phyloP scores from a whole-genome alignment of 257 asterid species.

The Cruciata laevipes region DNA sequence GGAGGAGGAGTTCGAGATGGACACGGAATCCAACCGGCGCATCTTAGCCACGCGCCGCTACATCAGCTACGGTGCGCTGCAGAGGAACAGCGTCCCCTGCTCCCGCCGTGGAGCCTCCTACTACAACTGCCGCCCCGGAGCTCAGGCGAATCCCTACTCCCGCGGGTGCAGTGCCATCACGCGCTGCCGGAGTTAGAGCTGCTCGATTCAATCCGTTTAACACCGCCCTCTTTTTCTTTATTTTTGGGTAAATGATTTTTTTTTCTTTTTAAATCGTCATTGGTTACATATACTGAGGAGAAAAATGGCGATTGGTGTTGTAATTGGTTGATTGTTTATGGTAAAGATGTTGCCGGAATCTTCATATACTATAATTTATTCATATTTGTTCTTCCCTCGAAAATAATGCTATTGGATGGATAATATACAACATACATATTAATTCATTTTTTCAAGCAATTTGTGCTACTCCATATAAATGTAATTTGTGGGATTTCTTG shows the following conservation, averaged over 20 bases:
- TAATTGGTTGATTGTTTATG: conserved; percentile 19
- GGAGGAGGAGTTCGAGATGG: conserved; percentile 54
- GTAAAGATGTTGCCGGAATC: conserved; percentile 10
- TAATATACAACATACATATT: neutral
- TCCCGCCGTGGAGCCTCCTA: conserved; percentile 92
- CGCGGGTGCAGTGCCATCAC: conserved; percentile 95
- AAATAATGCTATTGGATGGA: conserved; percentile 15
- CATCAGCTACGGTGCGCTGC: conserved; percentile 94
- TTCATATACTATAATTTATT: conserved; percentile 6
- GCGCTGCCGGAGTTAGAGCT: conserved; percentile 61
- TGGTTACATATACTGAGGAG: conserved; percentile 22
- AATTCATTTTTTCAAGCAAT: neutral
- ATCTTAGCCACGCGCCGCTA: conserved; percentile 53
- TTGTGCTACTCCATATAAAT: no score
- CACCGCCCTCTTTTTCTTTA: neutral
- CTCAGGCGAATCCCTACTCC: conserved; percentile 70
- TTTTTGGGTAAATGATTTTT: conserved; percentile 11
- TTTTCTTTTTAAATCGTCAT: conserved; percentile 4
- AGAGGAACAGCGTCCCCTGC: conserved; percentile 80
- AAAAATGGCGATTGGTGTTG: conserved; percentile 9
- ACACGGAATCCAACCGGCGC: conserved; percentile 72
- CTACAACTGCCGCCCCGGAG: conserved; percentile 94
- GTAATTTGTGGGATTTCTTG: no score
- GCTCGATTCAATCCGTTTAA: neutral
- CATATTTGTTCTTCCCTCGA: conserved; percentile 16